Evolutionary conservation across 2,329 filamentous ascomycete species (phyloP).

Genomic region (Mollisiaceae sp.): DNA sequence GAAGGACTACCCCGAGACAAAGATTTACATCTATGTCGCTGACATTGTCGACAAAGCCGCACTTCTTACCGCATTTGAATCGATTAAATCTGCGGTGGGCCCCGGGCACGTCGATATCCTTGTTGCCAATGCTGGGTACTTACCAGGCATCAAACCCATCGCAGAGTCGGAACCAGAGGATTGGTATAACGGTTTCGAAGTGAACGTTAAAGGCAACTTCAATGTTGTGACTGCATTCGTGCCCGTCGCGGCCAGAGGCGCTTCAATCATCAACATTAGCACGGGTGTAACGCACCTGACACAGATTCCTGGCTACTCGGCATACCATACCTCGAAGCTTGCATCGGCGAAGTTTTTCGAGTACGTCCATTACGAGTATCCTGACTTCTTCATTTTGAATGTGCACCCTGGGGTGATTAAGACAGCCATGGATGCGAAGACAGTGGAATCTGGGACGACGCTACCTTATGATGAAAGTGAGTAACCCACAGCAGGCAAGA

Average conservation of each 20-base stretch:
- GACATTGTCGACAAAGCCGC: conserved; percentile 32
- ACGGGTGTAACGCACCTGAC: conserved; percentile 14
- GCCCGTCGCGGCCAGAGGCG: background rate
- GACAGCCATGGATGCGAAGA: conserved; percentile 16
- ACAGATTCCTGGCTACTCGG: conserved; percentile 3
- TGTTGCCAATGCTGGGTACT: conserved; percentile 27
- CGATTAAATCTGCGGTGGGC: too few relatives aligned
- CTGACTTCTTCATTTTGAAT: conserved; percentile 46
- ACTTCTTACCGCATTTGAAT: conserved; percentile 13
- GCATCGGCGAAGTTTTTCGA: conserved; percentile 50
- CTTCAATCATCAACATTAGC: conserved; percentile 24
- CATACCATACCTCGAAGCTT: conserved; percentile 47
- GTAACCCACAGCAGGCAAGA: background rate
- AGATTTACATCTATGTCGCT: conserved; percentile 34
- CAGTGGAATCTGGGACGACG: background rate
- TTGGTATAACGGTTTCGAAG: conserved; percentile 18
- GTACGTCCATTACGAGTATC: conserved; percentile 48
- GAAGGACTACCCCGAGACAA: conserved; percentile 21
- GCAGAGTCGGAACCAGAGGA: too few relatives aligned
- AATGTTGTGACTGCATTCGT: conserved; percentile 21
- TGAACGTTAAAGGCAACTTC: conserved; percentile 27
- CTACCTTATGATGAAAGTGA: conserved; percentile 13
- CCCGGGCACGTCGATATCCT: conserved; percentile 21
- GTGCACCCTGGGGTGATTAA: conserved; percentile 23
- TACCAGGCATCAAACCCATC: too few relatives aligned